Base-by-base conservation (phyloP, 768 basidiomycete species). In the Boletus pseudo-olivaceus region DNA sequence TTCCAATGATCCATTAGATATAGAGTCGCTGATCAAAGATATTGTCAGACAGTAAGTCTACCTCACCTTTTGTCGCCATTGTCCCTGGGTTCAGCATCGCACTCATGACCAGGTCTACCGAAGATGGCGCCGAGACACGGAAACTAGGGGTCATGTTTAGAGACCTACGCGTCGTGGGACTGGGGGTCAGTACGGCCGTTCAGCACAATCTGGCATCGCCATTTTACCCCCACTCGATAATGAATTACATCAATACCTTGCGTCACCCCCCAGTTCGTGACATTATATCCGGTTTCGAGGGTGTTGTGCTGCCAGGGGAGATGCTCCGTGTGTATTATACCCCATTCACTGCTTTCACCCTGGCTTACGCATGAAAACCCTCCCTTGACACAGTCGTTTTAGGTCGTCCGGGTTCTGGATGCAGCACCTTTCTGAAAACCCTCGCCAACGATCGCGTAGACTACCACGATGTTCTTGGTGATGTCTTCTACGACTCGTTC, bases 361-460 rank as follows among this genome's bases (percentile, higher is more conserved):
- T 27, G 5, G 15, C 20, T 54, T 23, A 40, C 20, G 0, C 14
- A 43, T 11, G 5, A 29, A 19, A 45, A 12, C 10, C 5, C 5
- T n/a, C 30, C 20, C 5, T 35, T 26, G 4, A 8, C 49, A 7
- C 61, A 88, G 88, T 94, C 15, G 92, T 93, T 11, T 78, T 93
- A 33, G 93, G 91, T 20, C 81, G 90, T 27, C 93, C 92, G 0
- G 88, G 88, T 11, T 83, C 90, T 5, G 77, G 77, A 17, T 78
- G 77, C 55, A 71, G 68, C 19, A 75, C 81, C 0, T 71, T 84
- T 53, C 68, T 84, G 46, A 83, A 82, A 64, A 77, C 76, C 1
- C 67, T 82, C 49, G 71, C 80, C 3, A 80, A 80, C 61, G 70
- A 76, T 49, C 72, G 76, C 10, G 64, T 63, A 15, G 74, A 72